These are phyloP conservation scores for Rosellinia necatrix DNA, from an alignment of 2,329 filamentous ascomycete genomes.

Conservation along the genomic window DNA sequence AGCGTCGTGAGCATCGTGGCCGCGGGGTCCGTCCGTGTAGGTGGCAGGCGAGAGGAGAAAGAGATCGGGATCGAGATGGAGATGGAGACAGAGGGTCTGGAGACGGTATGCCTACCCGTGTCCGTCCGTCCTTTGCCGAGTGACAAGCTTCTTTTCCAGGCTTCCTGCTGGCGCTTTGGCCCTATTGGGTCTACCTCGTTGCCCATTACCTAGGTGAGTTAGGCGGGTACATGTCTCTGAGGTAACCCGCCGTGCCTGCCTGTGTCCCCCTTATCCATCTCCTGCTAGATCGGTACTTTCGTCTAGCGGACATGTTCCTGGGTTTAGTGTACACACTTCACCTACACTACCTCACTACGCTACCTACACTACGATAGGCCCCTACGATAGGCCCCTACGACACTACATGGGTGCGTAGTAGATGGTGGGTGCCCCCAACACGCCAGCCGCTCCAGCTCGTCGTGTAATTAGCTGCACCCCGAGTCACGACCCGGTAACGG, in stretches of 20 bases:
- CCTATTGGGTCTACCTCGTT: too few species aligned
- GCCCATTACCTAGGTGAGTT: too few species aligned
- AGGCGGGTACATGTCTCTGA: too few species aligned
- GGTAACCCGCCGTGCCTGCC: background rate
- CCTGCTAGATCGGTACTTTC: background rate
- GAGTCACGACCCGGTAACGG: background rate
- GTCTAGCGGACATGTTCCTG: background rate
- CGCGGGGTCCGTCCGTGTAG: constrained; percentile 7
- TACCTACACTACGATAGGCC: background rate
- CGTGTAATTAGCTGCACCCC: background rate
- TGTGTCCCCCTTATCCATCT: background rate
- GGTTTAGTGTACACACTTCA: background rate
- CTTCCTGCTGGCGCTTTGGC: background rate
- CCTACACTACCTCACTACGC: background rate
- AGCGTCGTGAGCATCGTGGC: constrained; percentile 27
- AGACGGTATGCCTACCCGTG: too few species aligned
- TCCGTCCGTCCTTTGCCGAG: constrained; percentile 2
- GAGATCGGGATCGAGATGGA: too few species aligned
- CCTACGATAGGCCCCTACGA: background rate
- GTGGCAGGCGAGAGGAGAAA: background rate
- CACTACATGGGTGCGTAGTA: too few species aligned
- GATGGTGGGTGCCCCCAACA: background rate
- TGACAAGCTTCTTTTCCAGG: background rate
- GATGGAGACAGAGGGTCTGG: background rate
- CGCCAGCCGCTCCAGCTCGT: background rate